These are phyloP conservation scores for Sugiyamaella marilandica DNA, from an alignment of 805 yeast species.

Conservation along the genomic window DNA sequence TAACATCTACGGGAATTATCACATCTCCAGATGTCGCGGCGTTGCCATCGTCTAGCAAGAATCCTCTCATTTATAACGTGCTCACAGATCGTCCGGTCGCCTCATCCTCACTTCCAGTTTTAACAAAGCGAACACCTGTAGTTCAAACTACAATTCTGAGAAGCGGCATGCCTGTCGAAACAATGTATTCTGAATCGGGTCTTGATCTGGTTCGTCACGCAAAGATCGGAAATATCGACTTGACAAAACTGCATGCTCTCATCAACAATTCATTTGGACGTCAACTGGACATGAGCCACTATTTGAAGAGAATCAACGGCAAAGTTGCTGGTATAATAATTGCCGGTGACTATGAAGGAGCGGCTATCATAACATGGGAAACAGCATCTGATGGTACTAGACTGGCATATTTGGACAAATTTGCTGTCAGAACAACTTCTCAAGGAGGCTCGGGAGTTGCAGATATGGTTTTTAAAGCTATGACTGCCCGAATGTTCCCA, in stretches of 20 bases:
- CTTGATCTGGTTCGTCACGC: constrained; percentile 40
- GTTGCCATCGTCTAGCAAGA: constrained; percentile 41
- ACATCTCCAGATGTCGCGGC: constrained; percentile 80
- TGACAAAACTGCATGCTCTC: constrained; percentile 51
- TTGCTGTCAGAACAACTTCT: constrained; percentile 76
- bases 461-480: constrained; percentile 81
- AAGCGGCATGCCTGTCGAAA: constrained; percentile 61
- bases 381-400: constrained; percentile 15
- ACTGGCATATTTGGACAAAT: constrained; percentile 84
- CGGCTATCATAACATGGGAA: constrained; percentile 89
- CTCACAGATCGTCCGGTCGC: constrained; percentile 87
- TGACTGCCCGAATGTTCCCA: constrained; percentile 60
- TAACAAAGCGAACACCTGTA: constrained; percentile 50
- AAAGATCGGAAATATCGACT: constrained; percentile 43
- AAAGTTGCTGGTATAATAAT: constrained; percentile 71
- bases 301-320: constrained; percentile 59
- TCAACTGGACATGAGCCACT: constrained; percentile 58
- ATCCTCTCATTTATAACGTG: constrained; percentile 86
- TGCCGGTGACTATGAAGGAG: constrained; percentile 94
- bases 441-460: constrained; percentile 95
- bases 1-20: constrained; percentile 71
- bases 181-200: constrained; percentile 35
- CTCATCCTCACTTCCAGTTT: constrained; percentile 84
- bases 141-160: constrained; percentile 75
- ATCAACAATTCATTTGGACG: constrained; percentile 78